Base-by-base conservation (phyloP, 106 monocot species). In the Posidonia australis region DNA sequence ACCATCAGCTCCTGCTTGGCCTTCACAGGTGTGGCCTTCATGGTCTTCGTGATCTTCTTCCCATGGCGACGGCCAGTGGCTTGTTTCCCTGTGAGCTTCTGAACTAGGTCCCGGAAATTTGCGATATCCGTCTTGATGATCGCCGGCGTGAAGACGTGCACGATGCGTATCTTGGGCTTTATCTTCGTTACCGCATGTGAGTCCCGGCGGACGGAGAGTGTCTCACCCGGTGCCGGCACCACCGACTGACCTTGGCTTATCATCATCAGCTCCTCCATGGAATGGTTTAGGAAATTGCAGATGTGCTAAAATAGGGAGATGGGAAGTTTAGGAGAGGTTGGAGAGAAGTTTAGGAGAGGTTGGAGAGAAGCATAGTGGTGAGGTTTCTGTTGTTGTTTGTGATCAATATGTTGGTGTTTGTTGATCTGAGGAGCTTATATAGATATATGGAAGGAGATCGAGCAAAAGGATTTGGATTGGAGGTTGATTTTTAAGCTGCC, bases 81-180 rank as follows among this genome's bases (percentile, higher is more conserved):
- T 1, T 22, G 63, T 53, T 46, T 63, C 1, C 92, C 92, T 4
- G 92, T 92, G 67, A 92, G 88, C 47, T 70, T 59, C 72, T 92
- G 92, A 20, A 92, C 92, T 29, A 85, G 78, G 26, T 80, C 79
- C 41, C 88, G 72, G 70, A 92, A 92, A 65, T 77, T 83, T 14
- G 59, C 72, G 46, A 56, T 63, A 43, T 92, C 92, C 5, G 80
- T 92, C 45, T 88, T 77, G 23, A 92, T 92, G 69, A 92, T 70
- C 85, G 80, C 82, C 41, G 92, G 88, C 21, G 92, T 71, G 5
- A 83, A 71, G 13, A 85, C 41, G 78, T 92, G 92, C 54, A 88
- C 68, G 45, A 91, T 77, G 41, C 77, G 29, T 29, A 91, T 64
- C 72, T 89, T 80, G 17, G 88, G 82, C 62, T 60, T 73, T 25